phyloP scores from a whole-genome alignment of 1,139 yeast genomes.

The Kodamaea suecica region DNA sequence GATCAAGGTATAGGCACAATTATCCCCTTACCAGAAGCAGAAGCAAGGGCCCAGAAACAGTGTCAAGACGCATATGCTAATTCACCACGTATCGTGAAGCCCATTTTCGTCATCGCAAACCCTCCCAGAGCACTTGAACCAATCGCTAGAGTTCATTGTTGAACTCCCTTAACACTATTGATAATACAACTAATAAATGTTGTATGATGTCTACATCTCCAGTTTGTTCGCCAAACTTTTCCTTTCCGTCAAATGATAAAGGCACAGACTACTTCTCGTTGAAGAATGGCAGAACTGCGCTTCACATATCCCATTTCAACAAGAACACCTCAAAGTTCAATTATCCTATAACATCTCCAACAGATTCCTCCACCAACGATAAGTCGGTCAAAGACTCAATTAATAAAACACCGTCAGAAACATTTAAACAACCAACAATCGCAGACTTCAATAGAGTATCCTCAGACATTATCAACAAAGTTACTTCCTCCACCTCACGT shows the following conservation, averaged over 20 bases:
- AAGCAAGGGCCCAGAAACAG: too few relatives aligned
- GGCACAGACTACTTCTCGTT: conserved; percentile 18
- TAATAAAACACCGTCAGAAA: too few relatives aligned
- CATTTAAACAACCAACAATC: background rate
- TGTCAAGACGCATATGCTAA: too few relatives aligned
- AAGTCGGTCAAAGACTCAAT: too few relatives aligned
- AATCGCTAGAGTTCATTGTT: background rate
- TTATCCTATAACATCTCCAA: background rate
- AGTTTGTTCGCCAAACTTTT: conserved; percentile 15
- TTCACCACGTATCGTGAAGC: too few relatives aligned
- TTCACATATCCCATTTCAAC: background rate
- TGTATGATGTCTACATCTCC: conserved; percentile 8
- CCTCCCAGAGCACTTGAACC: too few relatives aligned
- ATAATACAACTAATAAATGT: background rate
- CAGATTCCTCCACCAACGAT: too few relatives aligned
- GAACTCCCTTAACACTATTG: background rate
- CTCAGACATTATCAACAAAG: background rate
- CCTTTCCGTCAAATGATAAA: conserved; percentile 13
- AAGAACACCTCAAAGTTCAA: too few relatives aligned
- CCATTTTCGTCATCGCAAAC: too few relatives aligned
- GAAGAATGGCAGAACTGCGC: background rate
- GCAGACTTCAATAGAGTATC: background rate
- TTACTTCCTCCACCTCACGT: background rate
- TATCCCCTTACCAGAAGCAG: too few relatives aligned
- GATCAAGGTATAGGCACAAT: too few relatives aligned